Conservation (phyloP, 805 yeast species). For the Wickerhamiella occidentalis region DNA sequence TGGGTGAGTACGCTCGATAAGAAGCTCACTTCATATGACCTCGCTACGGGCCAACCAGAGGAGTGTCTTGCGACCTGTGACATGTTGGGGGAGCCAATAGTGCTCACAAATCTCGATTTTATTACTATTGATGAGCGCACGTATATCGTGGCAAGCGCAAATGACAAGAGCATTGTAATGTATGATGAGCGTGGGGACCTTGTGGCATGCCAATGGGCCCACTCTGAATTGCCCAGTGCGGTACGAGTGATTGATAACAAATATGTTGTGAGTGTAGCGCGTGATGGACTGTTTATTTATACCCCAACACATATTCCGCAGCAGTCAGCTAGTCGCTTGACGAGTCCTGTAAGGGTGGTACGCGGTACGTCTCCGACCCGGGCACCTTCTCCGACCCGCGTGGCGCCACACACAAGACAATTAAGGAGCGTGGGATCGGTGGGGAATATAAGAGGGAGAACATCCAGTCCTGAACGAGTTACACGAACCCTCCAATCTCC, state of each 20-base stretch:
- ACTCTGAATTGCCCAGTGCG: conserved; percentile 40
- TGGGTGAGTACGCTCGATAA: conserved; percentile 19
- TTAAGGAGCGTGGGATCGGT: not conserved
- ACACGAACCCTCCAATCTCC: not conserved
- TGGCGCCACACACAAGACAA: not conserved
- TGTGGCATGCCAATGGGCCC: conserved; percentile 47
- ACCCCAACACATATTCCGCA: not conserved
- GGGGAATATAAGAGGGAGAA: not conserved
- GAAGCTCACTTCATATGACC: conserved; percentile 14
- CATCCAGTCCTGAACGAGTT: not conserved
- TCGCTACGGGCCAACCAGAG: conserved; percentile 8
- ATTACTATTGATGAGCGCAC: not conserved
- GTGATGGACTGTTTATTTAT: conserved; percentile 15
- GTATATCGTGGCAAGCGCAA: conserved; percentile 27
- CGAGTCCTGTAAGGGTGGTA: conserved; percentile 9
- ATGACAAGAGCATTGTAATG: conserved; percentile 47
- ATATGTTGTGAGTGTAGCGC: conserved; percentile 13
- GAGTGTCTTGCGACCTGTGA: conserved; percentile 15
- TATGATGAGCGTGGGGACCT: conserved; percentile 33
- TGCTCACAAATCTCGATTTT: conserved; percentile 13
- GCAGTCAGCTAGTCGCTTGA: not conserved
- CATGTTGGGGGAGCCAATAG: conserved; percentile 15
- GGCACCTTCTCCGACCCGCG: not conserved
- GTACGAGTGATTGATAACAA: conserved; percentile 20
- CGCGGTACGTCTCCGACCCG: conserved; percentile 4